phyloP scores from a whole-genome alignment of 2,329 filamentous ascomycete genomes.

The Rutstroemia sp. region DNA sequence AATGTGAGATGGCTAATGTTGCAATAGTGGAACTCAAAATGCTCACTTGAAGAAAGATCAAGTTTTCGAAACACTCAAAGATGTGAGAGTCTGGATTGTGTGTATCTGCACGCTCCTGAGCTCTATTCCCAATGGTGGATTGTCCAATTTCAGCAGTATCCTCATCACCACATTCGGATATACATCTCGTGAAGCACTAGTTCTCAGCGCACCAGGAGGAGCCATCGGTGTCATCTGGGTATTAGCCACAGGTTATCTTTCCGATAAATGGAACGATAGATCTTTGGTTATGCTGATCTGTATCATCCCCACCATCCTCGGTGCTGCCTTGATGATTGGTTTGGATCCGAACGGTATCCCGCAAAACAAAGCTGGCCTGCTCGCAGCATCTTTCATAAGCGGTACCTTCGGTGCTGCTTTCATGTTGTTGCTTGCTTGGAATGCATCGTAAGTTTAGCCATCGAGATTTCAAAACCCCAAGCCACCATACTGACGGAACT shows the following conservation, averaged over 20 bases:
- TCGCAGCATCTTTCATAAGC: too few relatives aligned
- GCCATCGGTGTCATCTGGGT: constrained; percentile 44
- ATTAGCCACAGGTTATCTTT: constrained; percentile 41
- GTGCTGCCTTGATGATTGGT: too few relatives aligned
- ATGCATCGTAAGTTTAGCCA: constrained; percentile 42
- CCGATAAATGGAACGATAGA: constrained; percentile 16
- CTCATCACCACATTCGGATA: constrained; percentile 33
- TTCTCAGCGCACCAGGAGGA: constrained; percentile 45
- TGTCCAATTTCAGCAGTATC: constrained; percentile 34
- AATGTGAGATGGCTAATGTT: too few relatives aligned
- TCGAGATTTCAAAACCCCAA: constrained; percentile 41
- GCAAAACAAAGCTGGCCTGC: too few relatives aligned
- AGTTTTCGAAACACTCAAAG: constrained; percentile 31
- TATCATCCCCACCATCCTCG: too few relatives aligned
- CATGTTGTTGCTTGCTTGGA: constrained; percentile 44
- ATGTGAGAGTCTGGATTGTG: constrained; percentile 28
- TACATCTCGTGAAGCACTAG: constrained; percentile 19
- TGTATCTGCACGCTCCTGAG: constrained; percentile 20
- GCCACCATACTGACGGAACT: constrained; percentile 6
- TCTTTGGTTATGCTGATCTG: too few relatives aligned
- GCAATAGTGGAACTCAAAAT: constrained; percentile 18
- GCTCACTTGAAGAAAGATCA: constrained; percentile 32
- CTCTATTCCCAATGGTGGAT: constrained; percentile 31
- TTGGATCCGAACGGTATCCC: too few relatives aligned
- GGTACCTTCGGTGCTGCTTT: background rate